Evolutionary conservation across 345 rosid species (phyloP).

Genomic region (Hibiscus syriacus): DNA sequence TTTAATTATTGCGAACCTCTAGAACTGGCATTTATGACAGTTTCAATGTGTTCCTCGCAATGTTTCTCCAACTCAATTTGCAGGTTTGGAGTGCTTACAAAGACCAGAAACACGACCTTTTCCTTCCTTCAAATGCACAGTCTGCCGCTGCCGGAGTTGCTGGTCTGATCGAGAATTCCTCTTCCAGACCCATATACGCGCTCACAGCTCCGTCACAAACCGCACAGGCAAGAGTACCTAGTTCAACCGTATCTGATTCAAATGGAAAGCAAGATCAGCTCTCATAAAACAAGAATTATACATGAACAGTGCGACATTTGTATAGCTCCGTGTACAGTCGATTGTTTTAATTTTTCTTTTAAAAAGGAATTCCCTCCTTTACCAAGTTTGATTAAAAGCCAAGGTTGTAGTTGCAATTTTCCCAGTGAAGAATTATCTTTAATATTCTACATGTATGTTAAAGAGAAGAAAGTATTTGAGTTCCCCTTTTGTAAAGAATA

Average conservation of each 20-base stretch:
- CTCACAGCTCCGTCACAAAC: conserved; percentile 70
- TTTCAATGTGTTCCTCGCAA: not conserved
- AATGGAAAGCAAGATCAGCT: conserved; percentile 32
- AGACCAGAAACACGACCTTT: conserved; percentile 96
- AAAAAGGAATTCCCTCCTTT: not conserved
- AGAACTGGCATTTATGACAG: not conserved
- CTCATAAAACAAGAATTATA: conserved; percentile 9
- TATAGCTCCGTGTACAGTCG: conserved; percentile 44
- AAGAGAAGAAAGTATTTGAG: conserved; percentile 2
- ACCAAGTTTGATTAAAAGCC: not conserved
- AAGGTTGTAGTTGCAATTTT: conserved; percentile 10
- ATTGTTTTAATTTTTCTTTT: not conserved
- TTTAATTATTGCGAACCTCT: not conserved
- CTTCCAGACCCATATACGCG: conserved; percentile 71
- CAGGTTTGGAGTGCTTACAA: conserved; percentile 98
- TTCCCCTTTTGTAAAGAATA: conserved; percentile 20
- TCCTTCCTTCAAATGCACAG: conserved; percentile 91
- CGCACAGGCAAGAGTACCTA: conserved; percentile 26
- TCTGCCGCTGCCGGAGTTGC: conserved; percentile 95
- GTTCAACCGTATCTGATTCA: conserved; percentile 17
- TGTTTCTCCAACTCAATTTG: not conserved
- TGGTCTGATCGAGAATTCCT: conserved; percentile 85
- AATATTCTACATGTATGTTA: not conserved
- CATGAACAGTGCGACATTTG: conserved; percentile 8
- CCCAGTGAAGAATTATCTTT: not conserved